Base-by-base conservation (phyloP, 1,139 yeast genomes). In the Magnusiomyces suaveolens region DNA sequence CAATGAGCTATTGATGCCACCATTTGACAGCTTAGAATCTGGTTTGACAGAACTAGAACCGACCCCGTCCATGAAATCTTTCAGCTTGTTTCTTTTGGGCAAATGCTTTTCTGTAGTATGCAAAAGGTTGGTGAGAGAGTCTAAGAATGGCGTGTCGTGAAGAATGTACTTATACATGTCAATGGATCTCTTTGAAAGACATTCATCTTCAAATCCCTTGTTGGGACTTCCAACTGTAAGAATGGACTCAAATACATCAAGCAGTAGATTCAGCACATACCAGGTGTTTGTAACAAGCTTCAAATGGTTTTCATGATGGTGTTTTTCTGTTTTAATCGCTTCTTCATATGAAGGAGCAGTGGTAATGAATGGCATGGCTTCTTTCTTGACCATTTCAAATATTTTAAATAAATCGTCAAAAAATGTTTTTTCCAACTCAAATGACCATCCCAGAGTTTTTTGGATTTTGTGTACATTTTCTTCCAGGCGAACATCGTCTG, bases 61-160 rank as follows among this genome's bases (percentile, higher is more conserved):
- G n/a, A 38, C 43, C n/a, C 43, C 43, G 16, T 38, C 43, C 43
- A 38, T 38, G n/a, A 38, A 38, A 18, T 38, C 43, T n/a, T 38
- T 56, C 14, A 65, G 59, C 51, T 65, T 65, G 44, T 57, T 59
- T 21, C 60, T 56, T 43, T 60, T 61, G 0, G 68, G 68, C n/a
- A 65, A 52, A 51, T 60, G 55, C 25, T 50, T 55, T 39, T 65
- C 64, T 1, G 67, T 62, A 21, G 56, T 60, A 10, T 60, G 61
- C 6, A 65, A 56, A n/a, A 64, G 54, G 8, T 53, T 56, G 12
- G 63, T 59, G 1, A 64, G 54, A 18, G 36, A 10, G 29, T 46
- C 50, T 51, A 52, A 25, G 51, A 51, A 48, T 43, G 38, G n/a
- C 46, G 43, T 16, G 47, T 52, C 46, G 3, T 47, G n/a, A 29